phyloP scores from a whole-genome alignment of 164 flowering plant genomes.

The Magnolia changhungtana region DNA sequence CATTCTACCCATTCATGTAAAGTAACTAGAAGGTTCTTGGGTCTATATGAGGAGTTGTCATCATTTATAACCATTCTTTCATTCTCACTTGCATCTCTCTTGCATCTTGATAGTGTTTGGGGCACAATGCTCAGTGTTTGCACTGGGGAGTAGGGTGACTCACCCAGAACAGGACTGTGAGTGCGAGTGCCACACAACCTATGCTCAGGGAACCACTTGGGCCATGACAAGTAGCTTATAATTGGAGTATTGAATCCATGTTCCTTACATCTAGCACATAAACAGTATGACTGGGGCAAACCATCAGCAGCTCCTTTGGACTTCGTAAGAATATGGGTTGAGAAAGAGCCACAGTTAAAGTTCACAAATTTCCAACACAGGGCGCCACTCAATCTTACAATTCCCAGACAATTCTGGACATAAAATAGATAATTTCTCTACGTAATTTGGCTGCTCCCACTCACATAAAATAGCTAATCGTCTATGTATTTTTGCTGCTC shows the following conservation, averaged over 20 bases:
- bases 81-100: not conserved
- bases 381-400: no score
- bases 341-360: no score
- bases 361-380: no score
- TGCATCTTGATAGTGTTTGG: not conserved
- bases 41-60: not conserved
- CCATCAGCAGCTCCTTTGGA: no score
- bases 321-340: no score
- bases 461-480: no score
- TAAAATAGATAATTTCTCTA: no score
- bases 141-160: not conserved
- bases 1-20: not conserved
- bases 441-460: no score
- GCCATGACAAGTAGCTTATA: not conserved
- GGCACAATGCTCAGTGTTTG: not conserved
- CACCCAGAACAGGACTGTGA: not conserved
- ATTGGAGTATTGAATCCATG: not conserved
- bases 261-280: not conserved
- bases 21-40: not conserved
- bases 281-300: not conserved
- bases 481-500: no score
- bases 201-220: not conserved
- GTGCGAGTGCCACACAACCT: not conserved
- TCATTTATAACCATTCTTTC: not conserved
- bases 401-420: no score